phyloP scores from a whole-genome alignment of 169 alveolate species.

The Eimeria falciformis region DNA sequence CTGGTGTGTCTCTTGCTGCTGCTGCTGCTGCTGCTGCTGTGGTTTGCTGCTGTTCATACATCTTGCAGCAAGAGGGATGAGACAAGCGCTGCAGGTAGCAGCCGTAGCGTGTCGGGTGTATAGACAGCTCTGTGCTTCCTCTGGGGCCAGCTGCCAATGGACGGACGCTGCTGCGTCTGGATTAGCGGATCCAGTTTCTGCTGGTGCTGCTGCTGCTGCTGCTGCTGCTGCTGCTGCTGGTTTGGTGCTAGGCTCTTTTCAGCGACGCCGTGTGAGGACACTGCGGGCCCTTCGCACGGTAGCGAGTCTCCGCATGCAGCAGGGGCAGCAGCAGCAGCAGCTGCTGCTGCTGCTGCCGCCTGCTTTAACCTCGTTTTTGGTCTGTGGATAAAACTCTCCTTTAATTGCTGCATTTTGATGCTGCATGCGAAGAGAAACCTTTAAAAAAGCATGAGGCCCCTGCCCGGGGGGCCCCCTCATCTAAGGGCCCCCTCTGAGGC shows the following conservation, averaged over 20 bases:
- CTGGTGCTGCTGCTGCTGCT: conserved; percentile 31
- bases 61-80: background rate
- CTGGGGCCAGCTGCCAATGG: too few relatives aligned
- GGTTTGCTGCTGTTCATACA: conserved; percentile 32
- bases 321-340: background rate
- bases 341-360: background rate
- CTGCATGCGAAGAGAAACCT: too few relatives aligned
- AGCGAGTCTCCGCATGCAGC: background rate
- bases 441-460: too few relatives aligned
- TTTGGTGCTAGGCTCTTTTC: too few relatives aligned
- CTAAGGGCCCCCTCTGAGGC: too few relatives aligned
- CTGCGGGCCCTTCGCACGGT: background rate
- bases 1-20: background rate
- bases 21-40: conserved; percentile 45
- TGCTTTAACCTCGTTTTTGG: too few relatives aligned
- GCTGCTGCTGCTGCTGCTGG: conserved; percentile 25
- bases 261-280: too few relatives aligned
- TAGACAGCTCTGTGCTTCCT: too few relatives aligned
- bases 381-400: too few relatives aligned
- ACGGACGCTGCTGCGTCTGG: conserved; percentile 13
- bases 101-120: conserved; percentile 6
- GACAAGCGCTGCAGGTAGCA: background rate
- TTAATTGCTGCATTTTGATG: too few relatives aligned
- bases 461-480: too few relatives aligned
- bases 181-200: background rate